These are phyloP conservation scores for Lactifluus hygrophoroides DNA, from an alignment of 768 basidiomycete species.

Conservation along the genomic window DNA sequence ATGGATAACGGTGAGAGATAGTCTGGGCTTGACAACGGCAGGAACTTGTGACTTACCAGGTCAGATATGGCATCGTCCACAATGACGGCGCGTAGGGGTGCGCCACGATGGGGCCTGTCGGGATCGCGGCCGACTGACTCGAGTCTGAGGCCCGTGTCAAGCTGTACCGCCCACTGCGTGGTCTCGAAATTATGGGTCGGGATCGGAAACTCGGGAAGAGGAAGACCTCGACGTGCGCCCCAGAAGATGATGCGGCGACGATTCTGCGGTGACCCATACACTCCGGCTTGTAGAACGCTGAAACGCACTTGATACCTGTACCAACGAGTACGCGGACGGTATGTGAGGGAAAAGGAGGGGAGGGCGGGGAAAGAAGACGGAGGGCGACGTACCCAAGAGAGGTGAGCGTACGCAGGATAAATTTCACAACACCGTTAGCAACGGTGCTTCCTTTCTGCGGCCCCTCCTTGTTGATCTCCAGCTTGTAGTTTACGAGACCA, in stretches of 20 bases:
- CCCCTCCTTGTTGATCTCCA: slow-evolving; percentile 32
- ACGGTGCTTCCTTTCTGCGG: slow-evolving; percentile 33
- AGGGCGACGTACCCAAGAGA: slow-evolving; percentile 47
- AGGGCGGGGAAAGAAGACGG: not conserved
- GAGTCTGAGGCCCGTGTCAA: slow-evolving; percentile 9
- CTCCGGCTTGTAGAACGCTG: slow-evolving; percentile 58
- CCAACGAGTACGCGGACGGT: not conserved
- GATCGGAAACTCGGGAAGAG: slow-evolving; percentile 53
- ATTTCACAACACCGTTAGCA: slow-evolving; percentile 54
- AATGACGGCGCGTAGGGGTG: slow-evolving; percentile 51
- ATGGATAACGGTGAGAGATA: not conserved
- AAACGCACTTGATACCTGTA: slow-evolving; percentile 57
- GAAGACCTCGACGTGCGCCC: slow-evolving; percentile 49
- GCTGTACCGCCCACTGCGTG: slow-evolving; percentile 6
- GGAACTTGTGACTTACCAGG: slow-evolving; percentile 40
- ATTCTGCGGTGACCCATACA: slow-evolving; percentile 66
- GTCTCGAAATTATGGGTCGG: slow-evolving; percentile 47
- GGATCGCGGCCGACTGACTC: slow-evolving; percentile 3
- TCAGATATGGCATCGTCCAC: slow-evolving; percentile 62
- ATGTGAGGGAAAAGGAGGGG: too few relatives aligned
- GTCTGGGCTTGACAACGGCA: not conserved
- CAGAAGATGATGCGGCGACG: slow-evolving; percentile 61
- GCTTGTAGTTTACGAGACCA: slow-evolving; percentile 46
- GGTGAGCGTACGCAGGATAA: slow-evolving; percentile 49
- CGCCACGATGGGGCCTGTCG: slow-evolving; percentile 28